Evolutionary conservation across 2,329 filamentous ascomycete genomes (phyloP), one percentile per base, ranked within the genome.

Genomic region (Colletotrichum trifolii): DNA sequence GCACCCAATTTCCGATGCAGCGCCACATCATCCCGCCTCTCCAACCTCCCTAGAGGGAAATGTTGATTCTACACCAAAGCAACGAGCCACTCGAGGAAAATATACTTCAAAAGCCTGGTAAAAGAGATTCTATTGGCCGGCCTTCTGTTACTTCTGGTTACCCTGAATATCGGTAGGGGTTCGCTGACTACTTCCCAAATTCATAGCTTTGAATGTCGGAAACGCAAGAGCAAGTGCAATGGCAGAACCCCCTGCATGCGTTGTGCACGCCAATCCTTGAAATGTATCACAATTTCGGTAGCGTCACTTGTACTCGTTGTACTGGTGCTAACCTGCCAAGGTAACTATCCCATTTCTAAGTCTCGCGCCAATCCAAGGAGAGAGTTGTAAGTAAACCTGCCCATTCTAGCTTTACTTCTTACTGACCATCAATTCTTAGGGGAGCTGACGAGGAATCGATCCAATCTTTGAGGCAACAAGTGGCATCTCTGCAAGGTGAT

Each of bases 91-190:
- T 7, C 50, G 62, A 13, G 62, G 62, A 25, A 65, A 65, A 33
- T 65, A 65, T 46, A 62, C 52, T 48, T 65, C 62, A 50, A 65
- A 65, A 33, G 62, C 62, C 13, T 65, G 62, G 62, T 62, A n/a
- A 52, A 52, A 48, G 6, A 10, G 2, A 39, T 25, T 57, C 15
- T 13, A 10, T 6, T 36, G 25, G 8, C n/a, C 35, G 34, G 17
- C 35, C n/a, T 6, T 11, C 15, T 47, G 7, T 2, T 6, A 2
- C 33, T 15, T 17, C 6, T 17, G 17, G 8, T 34, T 8, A 64
- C 43, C 5, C 11, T 38, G 8, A 17, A 13, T 6, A 38, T 15
- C n/a, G 33, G 12, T 33, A 25, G n/a, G 6, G 13, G n/a, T 13
- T 12, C 45, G 25, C 25, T 25, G 25, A 25, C 25, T 25, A 25